Evolutionary conservation across 257 asterid species (phyloP).

Genomic region (Paraleonurus japonicus): DNA sequence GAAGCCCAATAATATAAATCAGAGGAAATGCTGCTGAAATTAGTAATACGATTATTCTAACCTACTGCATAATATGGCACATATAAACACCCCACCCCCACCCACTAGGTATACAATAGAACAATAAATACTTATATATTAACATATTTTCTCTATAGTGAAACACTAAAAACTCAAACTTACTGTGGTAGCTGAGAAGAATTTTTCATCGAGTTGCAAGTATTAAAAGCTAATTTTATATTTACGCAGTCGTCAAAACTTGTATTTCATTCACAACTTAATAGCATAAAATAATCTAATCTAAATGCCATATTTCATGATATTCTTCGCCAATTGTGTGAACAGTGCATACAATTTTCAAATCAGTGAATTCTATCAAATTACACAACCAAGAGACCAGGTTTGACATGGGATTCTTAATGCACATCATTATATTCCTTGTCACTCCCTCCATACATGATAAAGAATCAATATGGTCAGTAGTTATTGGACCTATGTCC

Average conservation of each 20-base stretch:
- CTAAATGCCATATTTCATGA: slow-evolving; percentile 1
- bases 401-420: not conserved
- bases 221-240: slow-evolving; percentile 3
- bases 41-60: not conserved
- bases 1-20: slow-evolving; percentile 33
- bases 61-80: not conserved
- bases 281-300: not conserved
- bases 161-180: slow-evolving; percentile 1
- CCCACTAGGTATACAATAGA: not conserved
- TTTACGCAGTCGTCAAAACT: not conserved
- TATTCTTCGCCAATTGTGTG: slow-evolving; percentile 7
- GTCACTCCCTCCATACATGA: not conserved
- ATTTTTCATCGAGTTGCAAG: not conserved
- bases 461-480: slow-evolving; percentile 16
- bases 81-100: not conserved
- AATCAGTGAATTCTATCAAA: not conserved
- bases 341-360: not conserved
- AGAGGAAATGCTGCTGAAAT: slow-evolving; percentile 19
- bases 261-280: slow-evolving; percentile 17
- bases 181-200: slow-evolving; percentile 10
- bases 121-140: slow-evolving; percentile 2
- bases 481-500: slow-evolving; percentile 3
- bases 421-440: not conserved
- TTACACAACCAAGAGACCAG: not conserved
- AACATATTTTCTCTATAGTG: not conserved